These are phyloP conservation scores for Oidium heveae DNA, from an alignment of 2,329 filamentous ascomycete species.

Conservation along the genomic window DNA sequence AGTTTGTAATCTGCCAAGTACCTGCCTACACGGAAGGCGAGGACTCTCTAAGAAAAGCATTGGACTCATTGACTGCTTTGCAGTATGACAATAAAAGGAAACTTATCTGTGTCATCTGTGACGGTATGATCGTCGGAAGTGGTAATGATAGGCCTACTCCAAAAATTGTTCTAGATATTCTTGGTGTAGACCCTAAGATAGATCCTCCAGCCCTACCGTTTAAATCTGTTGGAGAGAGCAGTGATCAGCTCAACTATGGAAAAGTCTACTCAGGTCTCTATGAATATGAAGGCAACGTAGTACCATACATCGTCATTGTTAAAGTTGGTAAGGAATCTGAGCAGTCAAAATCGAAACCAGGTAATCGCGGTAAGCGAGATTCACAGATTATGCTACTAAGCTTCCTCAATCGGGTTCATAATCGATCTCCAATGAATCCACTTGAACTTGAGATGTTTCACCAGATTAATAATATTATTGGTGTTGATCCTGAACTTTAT, in stretches of 20 bases:
- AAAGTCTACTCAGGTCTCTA: conserved; percentile 97
- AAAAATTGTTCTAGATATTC: conserved; percentile 91
- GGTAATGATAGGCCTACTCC: conserved; percentile 93
- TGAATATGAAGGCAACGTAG: conserved; percentile 91
- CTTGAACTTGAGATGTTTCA: conserved; percentile 97
- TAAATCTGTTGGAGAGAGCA: conserved; percentile 72
- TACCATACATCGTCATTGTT: conserved; percentile 85
- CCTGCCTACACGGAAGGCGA: conserved; percentile 96
- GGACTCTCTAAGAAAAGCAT: conserved; percentile 72
- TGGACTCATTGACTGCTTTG: conserved; percentile 82
- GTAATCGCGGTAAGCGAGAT: conserved; percentile 95
- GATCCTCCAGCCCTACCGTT: conserved; percentile 86
- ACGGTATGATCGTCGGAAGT: conserved; percentile 87
- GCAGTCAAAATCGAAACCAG: conserved; percentile 70
- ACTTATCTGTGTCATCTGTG: conserved; percentile 85
- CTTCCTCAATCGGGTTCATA: conserved; percentile 94
- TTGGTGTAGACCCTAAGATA: conserved; percentile 89
- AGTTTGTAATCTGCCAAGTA: conserved; percentile 96
- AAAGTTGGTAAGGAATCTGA: conserved; percentile 97
- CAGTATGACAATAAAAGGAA: conserved; percentile 98
- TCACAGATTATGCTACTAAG: conserved; percentile 89
- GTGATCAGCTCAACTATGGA: conserved; percentile 87
- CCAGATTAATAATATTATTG: conserved; percentile 97
- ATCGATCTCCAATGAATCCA: conserved; percentile 80
- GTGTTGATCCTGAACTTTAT: conserved; percentile 89